phyloP scores from a whole-genome alignment of 2,329 filamentous ascomycete genomes.

The Truncatella angustata region DNA sequence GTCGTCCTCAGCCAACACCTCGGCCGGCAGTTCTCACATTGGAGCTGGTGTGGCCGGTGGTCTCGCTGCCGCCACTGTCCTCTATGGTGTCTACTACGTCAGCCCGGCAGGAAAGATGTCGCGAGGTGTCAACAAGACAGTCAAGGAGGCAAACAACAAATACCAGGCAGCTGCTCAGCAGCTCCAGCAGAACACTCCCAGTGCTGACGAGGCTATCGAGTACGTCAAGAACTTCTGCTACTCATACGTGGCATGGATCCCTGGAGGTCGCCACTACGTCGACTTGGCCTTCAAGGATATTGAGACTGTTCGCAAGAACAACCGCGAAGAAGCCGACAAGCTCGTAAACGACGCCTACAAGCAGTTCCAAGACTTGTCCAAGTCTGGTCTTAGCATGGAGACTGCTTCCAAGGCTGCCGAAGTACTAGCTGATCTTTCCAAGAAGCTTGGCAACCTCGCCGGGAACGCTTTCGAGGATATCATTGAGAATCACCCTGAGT shows the following conservation, averaged over 20 bases:
- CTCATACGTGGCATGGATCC: conserved; percentile 70
- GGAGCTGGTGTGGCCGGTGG: conserved; percentile 43
- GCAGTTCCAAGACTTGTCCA: conserved; percentile 61
- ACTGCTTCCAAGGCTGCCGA: conserved; percentile 61
- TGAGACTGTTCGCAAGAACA: conserved; percentile 64
- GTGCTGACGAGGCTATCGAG: conserved; percentile 63
- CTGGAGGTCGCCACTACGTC: conserved; percentile 67
- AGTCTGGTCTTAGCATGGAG: conserved; percentile 59
- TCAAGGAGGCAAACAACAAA: conserved; percentile 57
- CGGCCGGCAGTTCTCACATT: conserved; percentile 30
- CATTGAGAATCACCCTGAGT: conserved; percentile 68
- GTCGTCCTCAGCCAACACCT: conserved; percentile 18
- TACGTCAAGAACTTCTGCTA: conserved; percentile 65
- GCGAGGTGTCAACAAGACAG: conserved; percentile 43
- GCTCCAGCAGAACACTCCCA: conserved; percentile 61
- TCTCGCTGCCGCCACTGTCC: conserved; percentile 37
- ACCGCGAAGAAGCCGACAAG: conserved; percentile 67
- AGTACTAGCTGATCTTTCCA: conserved; percentile 60
- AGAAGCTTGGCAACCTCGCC: conserved; percentile 58
- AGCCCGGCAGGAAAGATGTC: conserved; percentile 41
- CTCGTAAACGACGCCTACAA: conserved; percentile 67
- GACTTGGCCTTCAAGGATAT: conserved; percentile 69
- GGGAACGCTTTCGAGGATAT: conserved; percentile 63
- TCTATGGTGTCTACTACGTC: conserved; percentile 43
- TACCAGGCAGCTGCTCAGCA: conserved; percentile 59